Base-by-base conservation (phyloP, 164 flowering plant genomes). In the Liriodendron chinense region DNA sequence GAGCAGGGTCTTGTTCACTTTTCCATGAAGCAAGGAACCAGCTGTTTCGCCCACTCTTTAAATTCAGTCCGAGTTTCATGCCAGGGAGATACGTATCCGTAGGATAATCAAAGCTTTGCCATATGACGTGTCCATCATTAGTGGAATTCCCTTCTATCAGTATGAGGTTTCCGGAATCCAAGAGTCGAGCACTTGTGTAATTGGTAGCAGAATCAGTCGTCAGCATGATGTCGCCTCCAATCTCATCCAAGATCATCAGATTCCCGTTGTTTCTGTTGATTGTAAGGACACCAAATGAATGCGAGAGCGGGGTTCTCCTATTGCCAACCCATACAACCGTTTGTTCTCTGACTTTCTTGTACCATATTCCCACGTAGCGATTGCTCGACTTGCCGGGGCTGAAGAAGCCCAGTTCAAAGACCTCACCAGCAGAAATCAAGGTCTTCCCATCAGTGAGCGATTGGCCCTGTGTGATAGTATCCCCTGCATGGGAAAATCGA, bases 301-400 rank as follows among this genome's bases (percentile, higher is more conserved):
- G 74, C 16, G 66, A 9, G 26, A 84, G 9, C 1, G 87, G 87
- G 1, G 22, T 73, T 6, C 82, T 84, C 56, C 87, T 75, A 79
- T 85, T 87, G 24, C 86, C 88, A 3, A 87, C 85, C 90, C 90
- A 87, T 1, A 85, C 83, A 26, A 84, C 74, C 13, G 70, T 78
- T n/a, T 20, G 21, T 1, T 43, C 18, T 2, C 80, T 24, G 26
- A 62, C 26, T 4, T 28, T 71, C 13, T 74, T 66, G 69, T 82
- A 83, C 90, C 88, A 84, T 6, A 85, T 76, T 6, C 90, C 90
- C 10, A 85, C 57, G 67, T 82, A 85, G 1, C 61, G 68, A 7
- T 76, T 77, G 18, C 12, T 67, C 25, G 78, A 72, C 8, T 57
- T 69, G 24, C 78, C 80, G 47, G 68, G 75, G 6, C n/a, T 53